Evolutionary conservation across 2,329 filamentous ascomycete genomes (phyloP).

Genomic region (Alternaria ventricosa): DNA sequence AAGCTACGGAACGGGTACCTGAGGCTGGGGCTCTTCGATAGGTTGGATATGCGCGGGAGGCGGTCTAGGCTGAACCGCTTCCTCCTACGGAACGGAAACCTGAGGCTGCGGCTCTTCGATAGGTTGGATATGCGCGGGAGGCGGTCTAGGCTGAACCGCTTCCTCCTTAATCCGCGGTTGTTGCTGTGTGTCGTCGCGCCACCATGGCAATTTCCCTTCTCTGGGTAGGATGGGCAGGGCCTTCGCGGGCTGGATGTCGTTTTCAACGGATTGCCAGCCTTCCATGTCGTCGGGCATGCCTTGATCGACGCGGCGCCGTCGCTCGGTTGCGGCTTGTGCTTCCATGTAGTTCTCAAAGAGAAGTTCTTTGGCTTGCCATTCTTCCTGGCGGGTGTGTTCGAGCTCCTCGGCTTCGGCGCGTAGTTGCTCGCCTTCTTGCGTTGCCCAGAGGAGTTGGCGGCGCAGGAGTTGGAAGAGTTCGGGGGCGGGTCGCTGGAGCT

Average conservation of each 20-base stretch:
- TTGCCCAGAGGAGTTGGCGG: slow-evolving; percentile 75
- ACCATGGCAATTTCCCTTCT: slow-evolving; percentile 41
- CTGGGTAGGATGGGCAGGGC: slow-evolving; percentile 33
- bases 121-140: slow-evolving; percentile 13
- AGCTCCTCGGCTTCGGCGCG: slow-evolving; percentile 69
- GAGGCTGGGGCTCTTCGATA: slow-evolving; percentile 2
- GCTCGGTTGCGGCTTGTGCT: slow-evolving; percentile 61
- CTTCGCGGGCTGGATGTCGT: slow-evolving; percentile 46
- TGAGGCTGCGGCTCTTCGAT: slow-evolving; percentile 5
- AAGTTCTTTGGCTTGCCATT: slow-evolving; percentile 82
- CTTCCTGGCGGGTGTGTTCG: slow-evolving; percentile 71
- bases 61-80: background rate
- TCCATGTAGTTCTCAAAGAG: slow-evolving; percentile 79
- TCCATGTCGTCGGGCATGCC: slow-evolving; percentile 39
- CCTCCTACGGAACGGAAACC: slow-evolving; percentile 13
- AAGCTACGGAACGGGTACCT: slow-evolving; percentile 11
- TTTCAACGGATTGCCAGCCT: slow-evolving; percentile 43
- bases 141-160: background rate
- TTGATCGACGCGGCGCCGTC: slow-evolving; percentile 43
- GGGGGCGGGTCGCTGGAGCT: slow-evolving; percentile 70
- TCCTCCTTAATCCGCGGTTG: slow-evolving; percentile 10
- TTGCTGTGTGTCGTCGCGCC: slow-evolving; percentile 37
- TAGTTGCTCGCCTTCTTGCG: slow-evolving; percentile 69
- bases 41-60: slow-evolving; percentile 14
- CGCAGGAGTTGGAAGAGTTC: slow-evolving; percentile 68